Conservation (phyloP, 1,139 yeast species). For the Taphrina betulina region DNA sequence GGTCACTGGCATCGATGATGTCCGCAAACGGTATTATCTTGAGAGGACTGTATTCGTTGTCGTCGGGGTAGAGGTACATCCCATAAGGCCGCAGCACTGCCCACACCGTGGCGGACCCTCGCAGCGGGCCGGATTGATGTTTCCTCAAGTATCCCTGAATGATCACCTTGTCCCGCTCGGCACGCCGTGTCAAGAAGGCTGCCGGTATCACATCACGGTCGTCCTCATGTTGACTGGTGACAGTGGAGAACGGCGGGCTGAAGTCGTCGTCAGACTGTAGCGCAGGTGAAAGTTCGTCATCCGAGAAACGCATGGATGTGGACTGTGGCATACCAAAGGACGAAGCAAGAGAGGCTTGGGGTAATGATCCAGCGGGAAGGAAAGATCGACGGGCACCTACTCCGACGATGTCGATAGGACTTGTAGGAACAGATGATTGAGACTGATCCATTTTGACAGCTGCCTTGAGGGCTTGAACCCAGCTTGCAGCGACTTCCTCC, state of each 20-base stretch:
- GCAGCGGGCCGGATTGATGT: not conserved
- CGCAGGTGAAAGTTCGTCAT: constrained; percentile 2
- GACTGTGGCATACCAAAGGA: not conserved
- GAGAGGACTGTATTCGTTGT: constrained; percentile 10
- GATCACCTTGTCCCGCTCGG: constrained; percentile 23
- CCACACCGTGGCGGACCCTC: constrained; percentile 7
- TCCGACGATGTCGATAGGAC: not conserved
- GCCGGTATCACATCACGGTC: not conserved
- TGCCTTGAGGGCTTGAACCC: constrained; percentile 48
- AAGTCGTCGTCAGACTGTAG: constrained; percentile 6
- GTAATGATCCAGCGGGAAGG: not conserved
- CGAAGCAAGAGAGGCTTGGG: not conserved
- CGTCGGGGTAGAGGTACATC: constrained; percentile 15
- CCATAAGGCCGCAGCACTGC: constrained; percentile 17
- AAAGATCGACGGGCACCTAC: not conserved
- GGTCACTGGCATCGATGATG: constrained; percentile 15
- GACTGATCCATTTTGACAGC: constrained; percentile 40
- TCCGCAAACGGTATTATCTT: constrained; percentile 15
- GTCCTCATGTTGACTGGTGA: not conserved
- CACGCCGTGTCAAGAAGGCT: constrained; percentile 2
- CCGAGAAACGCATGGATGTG: not conserved
- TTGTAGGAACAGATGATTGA: not conserved
- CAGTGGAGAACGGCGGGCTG: constrained; percentile 1
- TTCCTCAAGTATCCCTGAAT: constrained; percentile 24
- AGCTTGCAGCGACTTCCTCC: constrained; percentile 46